phyloP scores from a whole-genome alignment of 306 rosid species.

The Aeschynomene evenia region DNA sequence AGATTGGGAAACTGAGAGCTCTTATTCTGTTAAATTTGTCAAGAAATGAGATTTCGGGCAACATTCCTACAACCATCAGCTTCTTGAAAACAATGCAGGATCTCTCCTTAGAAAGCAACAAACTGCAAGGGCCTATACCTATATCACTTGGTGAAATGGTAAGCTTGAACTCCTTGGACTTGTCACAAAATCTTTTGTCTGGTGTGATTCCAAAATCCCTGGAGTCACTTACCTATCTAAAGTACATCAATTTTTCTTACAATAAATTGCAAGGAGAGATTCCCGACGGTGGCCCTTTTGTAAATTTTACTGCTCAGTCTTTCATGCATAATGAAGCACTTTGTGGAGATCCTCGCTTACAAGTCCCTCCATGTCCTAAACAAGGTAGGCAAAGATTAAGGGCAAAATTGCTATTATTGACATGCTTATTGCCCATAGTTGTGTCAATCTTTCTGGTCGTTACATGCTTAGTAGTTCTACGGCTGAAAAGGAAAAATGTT shows the following conservation, averaged over 20 bases:
- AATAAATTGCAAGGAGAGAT: constrained; percentile 42
- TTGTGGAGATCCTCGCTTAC: constrained; percentile 28
- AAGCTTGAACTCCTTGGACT: constrained; percentile 25
- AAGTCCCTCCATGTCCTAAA: constrained; percentile 26
- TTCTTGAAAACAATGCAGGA: constrained; percentile 7
- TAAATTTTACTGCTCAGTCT: constrained; percentile 24
- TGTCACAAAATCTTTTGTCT: constrained; percentile 25
- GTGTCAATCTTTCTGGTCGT: constrained; percentile 4
- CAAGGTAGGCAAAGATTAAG: neutral
- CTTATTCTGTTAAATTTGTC: constrained; percentile 16
- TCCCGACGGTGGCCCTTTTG: constrained; percentile 33
- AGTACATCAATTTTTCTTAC: constrained; percentile 25
- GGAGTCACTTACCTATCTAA: neutral
- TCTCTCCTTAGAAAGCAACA: constrained; percentile 30
- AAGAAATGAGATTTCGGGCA: constrained; percentile 26
- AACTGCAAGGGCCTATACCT: constrained; percentile 37
- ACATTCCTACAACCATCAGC: constrained; percentile 23
- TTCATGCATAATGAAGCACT: constrained; percentile 38
- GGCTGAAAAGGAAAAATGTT: neutral
- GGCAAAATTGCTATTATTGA: neutral
- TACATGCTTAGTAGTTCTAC: neutral
- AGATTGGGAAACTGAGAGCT: constrained; percentile 17
- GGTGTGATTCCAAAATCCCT: constrained; percentile 35
- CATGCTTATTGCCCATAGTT: constrained; percentile 9
- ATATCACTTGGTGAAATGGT: constrained; percentile 27